Evolutionary conservation across 1,284 basidiomycete species (phyloP), one percentile per base, ranked within the genome.

Genomic region (Cystobasidium sp.): DNA sequence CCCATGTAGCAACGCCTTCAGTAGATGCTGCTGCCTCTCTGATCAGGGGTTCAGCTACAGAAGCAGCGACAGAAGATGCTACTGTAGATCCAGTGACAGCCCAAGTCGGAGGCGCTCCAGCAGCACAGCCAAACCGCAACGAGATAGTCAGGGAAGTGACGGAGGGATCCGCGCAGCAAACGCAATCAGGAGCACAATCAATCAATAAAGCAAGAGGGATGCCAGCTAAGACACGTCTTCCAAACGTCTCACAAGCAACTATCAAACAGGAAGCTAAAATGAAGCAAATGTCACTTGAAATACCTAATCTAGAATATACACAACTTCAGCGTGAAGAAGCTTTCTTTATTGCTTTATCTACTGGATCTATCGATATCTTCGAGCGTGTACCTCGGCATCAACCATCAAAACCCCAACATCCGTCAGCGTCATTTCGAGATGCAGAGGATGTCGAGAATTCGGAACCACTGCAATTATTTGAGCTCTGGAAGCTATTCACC

Each of bases 311-410:
- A 56, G 96, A 99, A 82, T 92, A 97, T 82, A 87, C 98, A 51
- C 96, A 98, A 80, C 87, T 99, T 12, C 93, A 92, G 0, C 86
- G 94, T 1, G 89, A 90, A 80, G 97, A 99, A 82, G 91, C 95
- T 0, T 96, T 96, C 82, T 99, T 98, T 83, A 85, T 99, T 53
- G 52, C 78, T 58, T 80, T 80, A 72, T 64, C 18, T 31, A 51
- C 53, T 24, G 62, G 43, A 12, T 66, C 77, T 0, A 71, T 80
- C 68, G 77, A 75, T 14, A 65, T 59, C 18, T 69, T 78, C 39
- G 14, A 53, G 63, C 75, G 22, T 16, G 24, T 41, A 41, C n/a
- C 52, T 22, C 20, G 31, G 31, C 31, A 31, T 2, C 52, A 1
- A n/a, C 7, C 24, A n/a, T 53, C 20, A 53, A n/a, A 53, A 10